Evolutionary conservation across 257 asterid genomes (phyloP), one percentile per base, ranked within the genome.

Genomic region (Solanum chmielewskii): DNA sequence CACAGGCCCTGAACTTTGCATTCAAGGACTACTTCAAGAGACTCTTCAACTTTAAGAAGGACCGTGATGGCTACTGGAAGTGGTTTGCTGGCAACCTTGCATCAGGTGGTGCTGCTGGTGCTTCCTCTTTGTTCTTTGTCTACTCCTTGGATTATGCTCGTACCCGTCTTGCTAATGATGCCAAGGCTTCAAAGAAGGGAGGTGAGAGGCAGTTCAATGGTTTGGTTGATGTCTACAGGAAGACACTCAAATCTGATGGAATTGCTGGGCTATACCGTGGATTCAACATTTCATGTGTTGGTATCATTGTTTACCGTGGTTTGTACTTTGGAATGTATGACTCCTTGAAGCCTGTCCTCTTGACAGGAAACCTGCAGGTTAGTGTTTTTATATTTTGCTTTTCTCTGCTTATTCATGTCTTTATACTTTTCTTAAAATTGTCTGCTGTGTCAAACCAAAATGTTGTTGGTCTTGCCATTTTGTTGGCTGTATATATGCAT

Each of bases 31-130:
- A 95, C 92, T 95, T 95, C 92, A 95, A 95, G 94, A 93, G 97
- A 70, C 94, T 95, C 47, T 95, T 94, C 87, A 94, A 93, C 91
- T 95, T 94, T 91, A 95, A 93, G 94, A 95, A 95, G 62, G 98
- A 95, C 84, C 97, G 96, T 81, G 98, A 94, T 93, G 98, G 98
- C 76, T 95, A 95, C 94, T 95, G 98, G 98, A 94, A 94, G 84
- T 95, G 98, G 98, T 95, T 95, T 87, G 98, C 98, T 5, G 98
- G 98, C 1, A 95, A 95, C 93, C 97, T 95, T 87, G 98, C 88
- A 49, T 95, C 98, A 7, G 98, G 98, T 88, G 98, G 98, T 91
- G 98, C 98, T 59, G 98, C 98, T 89, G 98, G 98, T 91, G 98
- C 98, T 86, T 95, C 98, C 60, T 95, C 98, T 3, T 90, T 95